Conservation (phyloP, 768 basidiomycete genomes). For the Bullera alba region DNA sequence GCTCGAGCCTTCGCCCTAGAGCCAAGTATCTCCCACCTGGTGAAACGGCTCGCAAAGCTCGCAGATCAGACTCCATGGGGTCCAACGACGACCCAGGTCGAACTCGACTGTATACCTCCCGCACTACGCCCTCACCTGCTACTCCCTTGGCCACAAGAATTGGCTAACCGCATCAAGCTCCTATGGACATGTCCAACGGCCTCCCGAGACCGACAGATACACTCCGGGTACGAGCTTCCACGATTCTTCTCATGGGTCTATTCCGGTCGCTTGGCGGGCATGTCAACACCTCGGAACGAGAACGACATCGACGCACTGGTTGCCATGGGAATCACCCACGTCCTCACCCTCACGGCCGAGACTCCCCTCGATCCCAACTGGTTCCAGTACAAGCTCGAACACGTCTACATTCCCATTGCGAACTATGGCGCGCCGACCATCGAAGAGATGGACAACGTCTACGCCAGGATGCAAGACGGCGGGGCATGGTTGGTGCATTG, state of each 20-base stretch:
- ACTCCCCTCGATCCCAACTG: conserved; percentile 51
- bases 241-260: conserved; percentile 62
- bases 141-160: background rate
- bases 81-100: background rate
- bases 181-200: background rate
- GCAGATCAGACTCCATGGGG: background rate
- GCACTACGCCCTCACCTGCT: background rate
- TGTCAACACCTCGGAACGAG: conserved; percentile 56
- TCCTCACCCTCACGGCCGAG: conserved; percentile 59
- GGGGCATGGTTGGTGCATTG: conserved; percentile 56
- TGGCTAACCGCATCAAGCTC: background rate
- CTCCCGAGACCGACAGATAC: conserved; percentile 35
- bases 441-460: conserved; percentile 58
- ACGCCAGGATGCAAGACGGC: conserved; percentile 47
- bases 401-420: conserved; percentile 56
- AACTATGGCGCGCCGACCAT: conserved; percentile 56
- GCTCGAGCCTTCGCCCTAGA: conserved; percentile 50
- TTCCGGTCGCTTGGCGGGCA: conserved; percentile 56
- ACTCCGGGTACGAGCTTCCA: conserved; percentile 44
- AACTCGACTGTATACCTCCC: background rate
- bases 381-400: conserved; percentile 49
- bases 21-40: conserved; percentile 44
- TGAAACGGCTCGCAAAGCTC: conserved; percentile 12
- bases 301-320: conserved; percentile 52
- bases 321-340: conserved; percentile 55